Evolutionary conservation across 2,329 filamentous ascomycete species (phyloP).

Genomic region (Remersonia thermophila): DNA sequence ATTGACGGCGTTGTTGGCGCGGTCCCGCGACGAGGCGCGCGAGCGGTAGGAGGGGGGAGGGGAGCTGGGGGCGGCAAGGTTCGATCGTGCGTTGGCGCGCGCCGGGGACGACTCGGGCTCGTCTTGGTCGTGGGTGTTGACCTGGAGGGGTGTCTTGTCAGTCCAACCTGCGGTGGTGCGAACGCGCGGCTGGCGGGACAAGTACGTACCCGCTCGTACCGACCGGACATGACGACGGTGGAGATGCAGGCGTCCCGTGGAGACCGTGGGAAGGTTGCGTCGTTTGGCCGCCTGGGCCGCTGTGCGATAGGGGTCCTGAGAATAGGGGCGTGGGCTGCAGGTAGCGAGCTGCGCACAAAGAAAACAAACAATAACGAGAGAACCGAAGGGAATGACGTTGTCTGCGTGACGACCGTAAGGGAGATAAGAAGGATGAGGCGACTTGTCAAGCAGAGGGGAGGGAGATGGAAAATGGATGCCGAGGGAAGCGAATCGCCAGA

Average conservation of each 20-base stretch:
- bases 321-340: not conserved
- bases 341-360: too few relatives aligned
- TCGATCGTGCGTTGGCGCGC: constrained; percentile 17
- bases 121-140: constrained; percentile 47
- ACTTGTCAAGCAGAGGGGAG: too few relatives aligned
- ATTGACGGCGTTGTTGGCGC: constrained; percentile 41
- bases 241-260: not conserved
- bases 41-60: constrained; percentile 82
- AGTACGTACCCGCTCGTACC: constrained; percentile 49
- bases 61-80: constrained; percentile 39
- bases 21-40: constrained; percentile 49
- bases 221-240: constrained; percentile 33
- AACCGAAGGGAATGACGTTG: constrained; percentile 1
- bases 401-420: not conserved
- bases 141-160: constrained; percentile 25
- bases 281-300: not conserved
- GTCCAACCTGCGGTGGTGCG: too few relatives aligned
- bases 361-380: not conserved
- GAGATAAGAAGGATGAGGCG: constrained; percentile 1
- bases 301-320: not conserved
- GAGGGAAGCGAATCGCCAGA: too few relatives aligned
- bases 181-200: too few relatives aligned
- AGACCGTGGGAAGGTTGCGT: not conserved
- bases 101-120: constrained; percentile 26
- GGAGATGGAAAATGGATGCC: too few relatives aligned